phyloP scores from a whole-genome alignment of 768 basidiomycete species.

The Lactarius evosmus region DNA sequence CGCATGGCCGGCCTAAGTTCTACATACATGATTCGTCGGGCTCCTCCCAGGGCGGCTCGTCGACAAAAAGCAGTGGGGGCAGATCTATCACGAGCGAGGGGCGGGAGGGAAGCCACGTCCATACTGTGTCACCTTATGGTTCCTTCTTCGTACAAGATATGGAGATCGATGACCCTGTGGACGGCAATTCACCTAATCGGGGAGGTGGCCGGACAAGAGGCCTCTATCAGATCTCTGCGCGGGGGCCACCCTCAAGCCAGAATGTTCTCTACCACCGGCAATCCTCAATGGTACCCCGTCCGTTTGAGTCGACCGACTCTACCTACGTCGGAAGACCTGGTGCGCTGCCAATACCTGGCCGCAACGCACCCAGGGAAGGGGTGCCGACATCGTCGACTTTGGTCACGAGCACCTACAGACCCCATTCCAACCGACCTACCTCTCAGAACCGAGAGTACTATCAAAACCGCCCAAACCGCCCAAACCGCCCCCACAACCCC shows the following conservation, averaged over 20 bases:
- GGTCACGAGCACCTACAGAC: conserved; percentile 1
- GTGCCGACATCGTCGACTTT: neutral
- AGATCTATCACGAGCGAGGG: conserved; percentile 9
- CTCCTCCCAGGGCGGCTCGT: conserved; percentile 14
- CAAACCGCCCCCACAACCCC: neutral
- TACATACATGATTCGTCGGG: conserved; percentile 7
- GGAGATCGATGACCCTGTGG: conserved; percentile 8
- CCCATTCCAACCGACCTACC: neutral
- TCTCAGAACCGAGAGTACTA: conserved; percentile 3
- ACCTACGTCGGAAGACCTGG: neutral
- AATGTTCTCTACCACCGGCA: neutral
- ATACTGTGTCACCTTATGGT: conserved; percentile 18
- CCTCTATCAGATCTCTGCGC: neutral
- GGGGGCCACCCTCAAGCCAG: neutral
- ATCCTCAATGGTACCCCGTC: neutral
- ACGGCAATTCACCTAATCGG: neutral
- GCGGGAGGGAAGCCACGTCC: neutral
- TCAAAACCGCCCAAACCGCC: neutral
- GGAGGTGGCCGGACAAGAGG: neutral
- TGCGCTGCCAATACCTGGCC: neutral
- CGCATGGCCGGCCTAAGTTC: neutral
- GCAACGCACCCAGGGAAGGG: no score
- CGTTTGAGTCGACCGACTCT: neutral
- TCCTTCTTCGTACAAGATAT: conserved; percentile 22
- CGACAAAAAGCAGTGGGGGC: conserved; percentile 2